Conservation (phyloP, 768 basidiomycete genomes). For the Tylopilus felleus region DNA sequence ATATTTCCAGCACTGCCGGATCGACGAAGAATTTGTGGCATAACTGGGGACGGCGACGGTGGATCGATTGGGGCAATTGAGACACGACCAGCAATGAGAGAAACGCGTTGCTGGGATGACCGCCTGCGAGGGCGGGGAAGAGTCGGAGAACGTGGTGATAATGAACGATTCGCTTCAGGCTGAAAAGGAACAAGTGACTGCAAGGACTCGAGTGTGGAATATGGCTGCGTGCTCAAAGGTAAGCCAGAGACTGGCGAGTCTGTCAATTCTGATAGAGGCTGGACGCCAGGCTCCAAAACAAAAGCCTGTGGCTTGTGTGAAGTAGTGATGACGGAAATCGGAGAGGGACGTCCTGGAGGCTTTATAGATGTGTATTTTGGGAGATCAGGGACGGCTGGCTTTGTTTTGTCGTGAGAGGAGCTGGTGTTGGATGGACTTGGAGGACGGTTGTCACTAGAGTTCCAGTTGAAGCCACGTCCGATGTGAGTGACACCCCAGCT, state of each 20-base stretch:
- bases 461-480: constrained; percentile 80
- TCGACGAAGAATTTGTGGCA: constrained; percentile 62
- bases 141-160: constrained; percentile 48
- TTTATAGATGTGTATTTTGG: constrained; percentile 7
- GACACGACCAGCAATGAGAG: constrained; percentile 78
- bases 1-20: constrained; percentile 61
- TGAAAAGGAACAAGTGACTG: constrained; percentile 21
- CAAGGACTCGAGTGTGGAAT: constrained; percentile 28
- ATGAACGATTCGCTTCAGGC: constrained; percentile 25
- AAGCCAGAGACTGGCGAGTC: constrained; percentile 29
- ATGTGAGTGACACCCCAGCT: constrained; percentile 87
- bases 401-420: constrained; percentile 8
- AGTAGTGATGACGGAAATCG: constrained; percentile 15
- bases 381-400: constrained; percentile 15
- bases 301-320: constrained; percentile 24
- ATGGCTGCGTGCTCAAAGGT: constrained; percentile 34
- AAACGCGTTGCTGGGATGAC: constrained; percentile 82
- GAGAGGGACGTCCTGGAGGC: constrained; percentile 9
- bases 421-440: constrained; percentile 3
- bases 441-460: constrained; percentile 37
- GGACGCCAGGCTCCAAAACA: constrained; percentile 25
- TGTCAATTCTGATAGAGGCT: constrained; percentile 28
- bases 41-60: constrained; percentile 57
- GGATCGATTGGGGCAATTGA: constrained; percentile 75
- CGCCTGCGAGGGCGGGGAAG: constrained; percentile 66